phyloP scores from a whole-genome alignment of 208 protist genomes.

The Vickermania spadyakhi region DNA sequence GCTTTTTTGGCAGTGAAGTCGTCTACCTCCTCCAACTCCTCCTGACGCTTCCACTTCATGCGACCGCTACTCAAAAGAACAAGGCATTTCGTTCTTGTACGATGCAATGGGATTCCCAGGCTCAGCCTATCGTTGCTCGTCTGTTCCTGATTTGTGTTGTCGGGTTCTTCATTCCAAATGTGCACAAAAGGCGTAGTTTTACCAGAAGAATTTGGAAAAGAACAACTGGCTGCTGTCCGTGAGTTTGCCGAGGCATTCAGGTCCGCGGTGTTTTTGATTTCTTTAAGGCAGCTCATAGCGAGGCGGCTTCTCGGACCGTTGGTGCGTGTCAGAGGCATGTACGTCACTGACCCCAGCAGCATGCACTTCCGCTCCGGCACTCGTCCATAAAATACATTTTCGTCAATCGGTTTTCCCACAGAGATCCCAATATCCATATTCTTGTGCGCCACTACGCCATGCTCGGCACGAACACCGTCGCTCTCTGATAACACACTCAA shows the following conservation, averaged over 20 bases:
- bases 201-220: background rate
- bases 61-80: background rate
- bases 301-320: conserved; percentile 49
- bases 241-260: no score
- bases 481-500: conserved; percentile 77
- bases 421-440: conserved; percentile 84
- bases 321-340: conserved; percentile 45
- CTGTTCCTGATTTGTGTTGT: background rate
- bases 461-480: conserved; percentile 60
- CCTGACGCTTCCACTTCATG: background rate
- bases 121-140: background rate
- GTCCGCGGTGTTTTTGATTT: no score
- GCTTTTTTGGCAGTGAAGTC: no score
- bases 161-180: no score
- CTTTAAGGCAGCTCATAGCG: no score
- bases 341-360: conserved; percentile 76
- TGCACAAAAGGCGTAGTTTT: no score
- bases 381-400: conserved; percentile 40
- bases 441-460: conserved; percentile 63
- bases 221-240: no score
- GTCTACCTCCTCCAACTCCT: background rate
- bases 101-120: background rate
- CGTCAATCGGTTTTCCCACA: conserved; percentile 79
- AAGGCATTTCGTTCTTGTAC: background rate
- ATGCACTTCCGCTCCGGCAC: conserved; percentile 73